phyloP scores from a whole-genome alignment of 768 basidiomycete species.

The Auricularia heimuer region DNA sequence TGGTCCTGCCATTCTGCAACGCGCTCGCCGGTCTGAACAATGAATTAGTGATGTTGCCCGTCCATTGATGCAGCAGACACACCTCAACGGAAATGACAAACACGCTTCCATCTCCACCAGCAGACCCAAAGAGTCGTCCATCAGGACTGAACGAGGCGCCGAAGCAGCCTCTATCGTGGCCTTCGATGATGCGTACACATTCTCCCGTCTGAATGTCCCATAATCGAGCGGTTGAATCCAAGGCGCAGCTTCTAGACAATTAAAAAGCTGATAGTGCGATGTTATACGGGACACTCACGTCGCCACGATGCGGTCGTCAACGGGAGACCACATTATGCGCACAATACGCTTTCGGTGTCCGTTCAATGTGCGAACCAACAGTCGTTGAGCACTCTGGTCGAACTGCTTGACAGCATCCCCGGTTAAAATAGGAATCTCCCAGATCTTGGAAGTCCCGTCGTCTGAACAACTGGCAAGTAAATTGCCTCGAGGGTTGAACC shows the following conservation, averaged over 20 bases:
- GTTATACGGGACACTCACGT: constrained; percentile 41
- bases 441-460: constrained; percentile 68
- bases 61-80: neutral
- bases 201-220: constrained; percentile 77
- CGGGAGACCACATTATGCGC: constrained; percentile 60
- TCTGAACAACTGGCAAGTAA: constrained; percentile 75
- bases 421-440: constrained; percentile 40
- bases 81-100: neutral
- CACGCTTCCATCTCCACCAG: constrained; percentile 56
- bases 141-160: constrained; percentile 67
- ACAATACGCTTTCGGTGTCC: constrained; percentile 63
- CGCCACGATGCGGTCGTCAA: constrained; percentile 48
- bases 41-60: neutral
- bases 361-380: constrained; percentile 26
- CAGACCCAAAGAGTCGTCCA: constrained; percentile 63
- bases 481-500: constrained; percentile 54
- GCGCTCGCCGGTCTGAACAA: neutral
- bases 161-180: constrained; percentile 66
- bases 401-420: constrained; percentile 7
- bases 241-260: constrained; percentile 47
- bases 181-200: constrained; percentile 60
- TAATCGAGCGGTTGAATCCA: constrained; percentile 68
- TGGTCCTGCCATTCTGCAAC: neutral
- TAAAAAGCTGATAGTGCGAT: neutral
- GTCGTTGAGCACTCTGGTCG: constrained; percentile 1